A percentile compares a stretch with the other conserved stretches of the same genome.
Conservation (phyloP, 768 basidiomycete species). For the Leccinum truebloodii region DNA sequence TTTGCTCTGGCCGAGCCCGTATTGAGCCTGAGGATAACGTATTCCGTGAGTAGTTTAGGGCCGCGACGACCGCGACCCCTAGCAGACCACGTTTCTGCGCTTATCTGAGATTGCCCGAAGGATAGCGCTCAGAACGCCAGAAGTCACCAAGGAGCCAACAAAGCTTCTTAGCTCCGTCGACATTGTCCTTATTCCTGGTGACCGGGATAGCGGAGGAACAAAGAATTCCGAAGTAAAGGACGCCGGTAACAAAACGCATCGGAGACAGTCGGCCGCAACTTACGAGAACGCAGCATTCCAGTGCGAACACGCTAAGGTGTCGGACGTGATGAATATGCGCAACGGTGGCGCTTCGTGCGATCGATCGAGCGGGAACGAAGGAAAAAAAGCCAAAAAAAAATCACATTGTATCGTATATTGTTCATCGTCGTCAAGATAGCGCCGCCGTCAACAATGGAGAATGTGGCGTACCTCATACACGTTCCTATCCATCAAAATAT, state of each 20-base stretch:
- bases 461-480: conserved; percentile 17
- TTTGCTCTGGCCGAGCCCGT: background rate
- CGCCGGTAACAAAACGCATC: conserved; percentile 5
- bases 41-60: background rate
- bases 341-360: conserved; percentile 19
- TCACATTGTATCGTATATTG: conserved; percentile 1
- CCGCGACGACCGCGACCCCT: conserved; percentile 1
- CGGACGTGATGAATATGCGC: conserved; percentile 3
- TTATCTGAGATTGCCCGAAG: conserved; percentile 24
- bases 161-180: conserved; percentile 15
- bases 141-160: conserved; percentile 16
- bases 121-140: conserved; percentile 7
- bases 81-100: conserved; percentile 1
- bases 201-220: conserved; percentile 18
- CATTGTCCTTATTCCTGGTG: conserved; percentile 16
- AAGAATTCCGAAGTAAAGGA: conserved; percentile 6
- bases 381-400: conserved; percentile 1
- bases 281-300: conserved; percentile 13
- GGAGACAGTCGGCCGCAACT: conserved; percentile 16
- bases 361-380: conserved; percentile 16
- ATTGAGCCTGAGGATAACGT: background rate
- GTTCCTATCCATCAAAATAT: conserved; percentile 4
- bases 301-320: background rate
- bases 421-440: conserved; percentile 9
- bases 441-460: conserved; percentile 9